Base-by-base conservation (phyloP, 192 early-diverging fungal species). In the Umbelopsis isabellina region DNA sequence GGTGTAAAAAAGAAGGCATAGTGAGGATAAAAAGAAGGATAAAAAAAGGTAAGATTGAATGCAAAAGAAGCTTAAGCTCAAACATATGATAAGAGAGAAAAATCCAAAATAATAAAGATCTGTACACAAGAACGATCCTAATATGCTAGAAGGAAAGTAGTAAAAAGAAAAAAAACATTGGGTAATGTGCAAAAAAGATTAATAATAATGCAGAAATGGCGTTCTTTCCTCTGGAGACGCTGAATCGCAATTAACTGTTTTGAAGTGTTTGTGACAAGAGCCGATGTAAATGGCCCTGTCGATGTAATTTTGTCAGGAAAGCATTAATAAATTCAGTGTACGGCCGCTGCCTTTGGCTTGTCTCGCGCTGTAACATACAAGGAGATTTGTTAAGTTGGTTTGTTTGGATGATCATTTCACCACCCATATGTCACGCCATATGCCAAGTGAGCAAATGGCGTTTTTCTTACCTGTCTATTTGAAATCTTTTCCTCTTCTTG, bases 401-500 rank as follows among this genome's bases (percentile, higher is more conserved):
- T 41, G 37, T 41, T 41, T 41, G 37, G 30, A 6, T 35, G 55
- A 61, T 61, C 55, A 13, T 27, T 3, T 30, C 27, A 30, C 27
- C 27, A 30, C 27, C 3, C 27, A 30, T 30, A 30, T 30, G 27
- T 30, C 27, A 30, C 27, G 1, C 1, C 27, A 30, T 30, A 30
- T 30, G 27, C 27, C 27, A 30, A 30, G 27, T 30, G 27, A 30
- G 27, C 27, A 30, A 30, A 30, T 41, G 37, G 37, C 37, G 7
- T 10, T 41, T 41, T 41, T 41, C n/a, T 25, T 61, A 61, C 55
- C 55, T 61, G 55, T 61, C 55, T 61, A 61, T 61, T 27, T 11
- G 55, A 35, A 16, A 61, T 61, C 37, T 73, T 77, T 35, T 77
- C 71, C 15, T 70, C 71, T 70, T 77, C 71, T 49, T 53, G 44